A percentile compares a stretch with the other conserved stretches of the same genome.
phyloP scores from a whole-genome alignment of 225 moss, liverwort and hornwort genomes.

The Ulota crispa region DNA sequence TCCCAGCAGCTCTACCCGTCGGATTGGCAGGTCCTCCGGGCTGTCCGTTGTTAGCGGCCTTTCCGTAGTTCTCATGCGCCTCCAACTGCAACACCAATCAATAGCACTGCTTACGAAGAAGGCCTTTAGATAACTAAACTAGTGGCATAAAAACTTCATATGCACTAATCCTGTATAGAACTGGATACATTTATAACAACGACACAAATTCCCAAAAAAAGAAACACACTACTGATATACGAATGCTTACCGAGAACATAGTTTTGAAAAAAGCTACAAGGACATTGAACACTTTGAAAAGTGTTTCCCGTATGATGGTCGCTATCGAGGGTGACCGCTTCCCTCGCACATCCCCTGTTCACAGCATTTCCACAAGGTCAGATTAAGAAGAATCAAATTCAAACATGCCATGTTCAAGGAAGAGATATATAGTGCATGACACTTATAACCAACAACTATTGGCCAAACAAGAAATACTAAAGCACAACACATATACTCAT shows the following conservation, averaged over 20 bases:
- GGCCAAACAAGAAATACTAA: too few species aligned
- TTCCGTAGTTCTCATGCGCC: conserved; percentile 53
- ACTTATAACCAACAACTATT: too few species aligned
- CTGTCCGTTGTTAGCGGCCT: conserved; percentile 23
- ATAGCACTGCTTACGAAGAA: neutral
- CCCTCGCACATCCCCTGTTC: conserved; percentile 48
- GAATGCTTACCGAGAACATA: conserved; percentile 55
- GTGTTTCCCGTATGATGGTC: conserved; percentile 39
- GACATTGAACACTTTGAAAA: conserved; percentile 41
- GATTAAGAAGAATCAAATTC: neutral
- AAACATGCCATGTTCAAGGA: neutral
- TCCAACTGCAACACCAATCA: conserved; percentile 49
- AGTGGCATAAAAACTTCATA: neutral
- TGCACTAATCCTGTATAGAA: neutral
- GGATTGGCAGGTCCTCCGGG: conserved; percentile 34
- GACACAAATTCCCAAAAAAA: neutral
- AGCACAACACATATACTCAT: too few species aligned
- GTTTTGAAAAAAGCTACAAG: conserved; percentile 52
- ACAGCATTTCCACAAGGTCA: conserved; percentile 20
- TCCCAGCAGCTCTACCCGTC: conserved; percentile 38
- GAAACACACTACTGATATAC: neutral
- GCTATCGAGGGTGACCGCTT: conserved; percentile 45
- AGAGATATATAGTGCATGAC: too few species aligned
- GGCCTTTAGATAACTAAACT: neutral
- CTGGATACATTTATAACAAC: neutral